phyloP scores from a whole-genome alignment of 768 basidiomycete genomes.

The Podaxis sp. region DNA sequence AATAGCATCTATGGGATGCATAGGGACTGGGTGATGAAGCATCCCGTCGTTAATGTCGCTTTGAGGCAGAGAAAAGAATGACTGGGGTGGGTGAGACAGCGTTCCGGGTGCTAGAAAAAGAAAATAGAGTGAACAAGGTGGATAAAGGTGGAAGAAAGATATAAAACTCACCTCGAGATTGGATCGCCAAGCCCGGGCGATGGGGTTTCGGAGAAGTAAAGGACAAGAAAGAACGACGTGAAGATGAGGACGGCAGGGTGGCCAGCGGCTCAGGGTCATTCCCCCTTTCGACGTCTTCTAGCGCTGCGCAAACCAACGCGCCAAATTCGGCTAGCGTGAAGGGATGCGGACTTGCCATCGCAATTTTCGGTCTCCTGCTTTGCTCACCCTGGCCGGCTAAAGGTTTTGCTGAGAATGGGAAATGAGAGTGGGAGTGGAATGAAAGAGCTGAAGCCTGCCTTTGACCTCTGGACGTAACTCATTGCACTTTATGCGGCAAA shows the following conservation, averaged over 20 bases:
- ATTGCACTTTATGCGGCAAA: constrained; percentile 13
- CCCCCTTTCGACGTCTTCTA: constrained; percentile 6
- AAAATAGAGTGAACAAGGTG: neutral
- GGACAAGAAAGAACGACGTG: constrained; percentile 12
- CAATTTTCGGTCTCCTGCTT: neutral
- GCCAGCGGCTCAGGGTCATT: constrained; percentile 1
- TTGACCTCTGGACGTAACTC: neutral
- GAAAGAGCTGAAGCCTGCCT: neutral
- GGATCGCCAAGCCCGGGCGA: constrained; percentile 1
- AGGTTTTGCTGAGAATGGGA: neutral
- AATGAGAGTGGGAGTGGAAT: neutral
- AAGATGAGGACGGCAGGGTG: neutral
- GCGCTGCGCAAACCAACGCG: constrained; percentile 5
- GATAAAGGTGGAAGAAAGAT: neutral
- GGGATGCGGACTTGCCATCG: neutral
- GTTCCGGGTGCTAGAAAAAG: neutral
- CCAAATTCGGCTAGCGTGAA: constrained; percentile 16
- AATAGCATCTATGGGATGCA: constrained; percentile 5
- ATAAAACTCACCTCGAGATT: neutral
- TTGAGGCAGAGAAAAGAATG: constrained; percentile 1
- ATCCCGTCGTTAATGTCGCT: neutral
- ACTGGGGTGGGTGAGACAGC: constrained; percentile 2
- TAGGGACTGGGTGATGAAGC: constrained; percentile 3
- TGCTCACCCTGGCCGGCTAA: neutral
- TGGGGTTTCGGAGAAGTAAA: constrained; percentile 3